Percentiles rank a stretch among this genome's conserved stretches.
These are phyloP conservation scores for Quercus dentata DNA, from an alignment of 306 rosid species.

Conservation along the genomic window DNA sequence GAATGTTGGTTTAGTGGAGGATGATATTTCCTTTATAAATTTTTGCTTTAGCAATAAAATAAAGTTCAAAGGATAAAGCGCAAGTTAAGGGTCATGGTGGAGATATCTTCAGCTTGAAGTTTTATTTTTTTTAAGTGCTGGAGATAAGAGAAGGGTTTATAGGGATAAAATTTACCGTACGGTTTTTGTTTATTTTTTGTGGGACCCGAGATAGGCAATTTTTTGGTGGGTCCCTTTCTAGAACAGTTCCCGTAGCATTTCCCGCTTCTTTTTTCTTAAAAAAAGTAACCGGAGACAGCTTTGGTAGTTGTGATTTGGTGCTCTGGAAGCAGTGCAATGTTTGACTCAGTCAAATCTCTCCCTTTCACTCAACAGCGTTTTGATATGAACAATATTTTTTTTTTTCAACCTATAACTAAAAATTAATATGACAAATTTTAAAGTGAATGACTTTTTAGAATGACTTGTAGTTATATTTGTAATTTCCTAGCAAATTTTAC, in stretches of 20 bases:
- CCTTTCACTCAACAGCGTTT: too few relatives aligned
- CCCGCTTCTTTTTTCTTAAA: neutral
- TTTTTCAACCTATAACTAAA: too few relatives aligned
- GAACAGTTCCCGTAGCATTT: neutral
- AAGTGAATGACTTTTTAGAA: too few relatives aligned
- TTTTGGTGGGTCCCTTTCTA: neutral
- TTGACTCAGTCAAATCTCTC: conserved; percentile 3
- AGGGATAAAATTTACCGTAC: neutral
- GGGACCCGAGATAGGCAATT: conserved; percentile 5
- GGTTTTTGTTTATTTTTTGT: neutral
- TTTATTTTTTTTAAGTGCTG: neutral
- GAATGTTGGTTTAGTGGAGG: neutral
- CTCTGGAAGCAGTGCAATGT: neutral
- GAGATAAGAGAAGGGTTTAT: neutral
- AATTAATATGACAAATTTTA: too few relatives aligned
- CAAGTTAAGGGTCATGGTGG: neutral
- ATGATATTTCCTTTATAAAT: neutral
- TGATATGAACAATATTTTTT: too few relatives aligned
- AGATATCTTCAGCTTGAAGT: conserved; percentile 24
- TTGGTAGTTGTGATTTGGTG: neutral
- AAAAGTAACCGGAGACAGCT: neutral
- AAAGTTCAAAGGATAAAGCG: neutral
- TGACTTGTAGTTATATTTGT: too few relatives aligned
- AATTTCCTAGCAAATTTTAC: too few relatives aligned
- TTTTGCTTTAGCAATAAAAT: neutral